phyloP scores from a whole-genome alignment of 2,329 filamentous ascomycete genomes.

The Lasiodiplodia hormozganensis region DNA sequence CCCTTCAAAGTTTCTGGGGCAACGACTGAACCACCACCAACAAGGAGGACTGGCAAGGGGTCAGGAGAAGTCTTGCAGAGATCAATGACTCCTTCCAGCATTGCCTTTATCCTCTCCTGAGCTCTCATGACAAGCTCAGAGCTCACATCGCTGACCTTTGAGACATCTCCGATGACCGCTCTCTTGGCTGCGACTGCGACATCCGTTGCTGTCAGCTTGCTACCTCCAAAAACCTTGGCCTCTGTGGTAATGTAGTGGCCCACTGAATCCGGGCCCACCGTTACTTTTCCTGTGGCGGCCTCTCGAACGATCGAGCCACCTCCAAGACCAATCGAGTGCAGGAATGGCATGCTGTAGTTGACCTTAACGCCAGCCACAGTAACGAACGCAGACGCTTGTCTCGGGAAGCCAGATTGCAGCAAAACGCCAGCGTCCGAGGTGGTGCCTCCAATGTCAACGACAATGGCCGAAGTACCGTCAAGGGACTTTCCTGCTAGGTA shows the following conservation, averaged over 20 bases:
- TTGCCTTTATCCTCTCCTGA: slow-evolving; percentile 54
- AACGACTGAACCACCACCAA: slow-evolving; percentile 68
- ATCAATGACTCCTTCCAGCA: slow-evolving; percentile 65
- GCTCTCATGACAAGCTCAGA: slow-evolving; percentile 28
- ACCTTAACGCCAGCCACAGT: slow-evolving; percentile 68
- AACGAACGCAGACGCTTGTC: slow-evolving; percentile 68
- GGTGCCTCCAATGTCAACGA: slow-evolving; percentile 72
- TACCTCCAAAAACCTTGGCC: slow-evolving; percentile 64
- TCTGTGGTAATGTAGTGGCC: slow-evolving; percentile 63
- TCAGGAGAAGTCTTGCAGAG: slow-evolving; percentile 68
- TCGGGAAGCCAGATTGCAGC: slow-evolving; percentile 67
- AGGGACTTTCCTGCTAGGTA: slow-evolving; percentile 44
- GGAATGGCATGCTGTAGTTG: slow-evolving; percentile 48
- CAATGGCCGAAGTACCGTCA: slow-evolving; percentile 37
- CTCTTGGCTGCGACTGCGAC: slow-evolving; percentile 50
- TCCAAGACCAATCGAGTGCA: slow-evolving; percentile 60
- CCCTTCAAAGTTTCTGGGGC: slow-evolving; percentile 63
- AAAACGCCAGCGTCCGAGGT: slow-evolving; percentile 70
- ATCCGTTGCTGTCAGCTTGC: slow-evolving; percentile 66
- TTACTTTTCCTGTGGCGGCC: slow-evolving; percentile 43
- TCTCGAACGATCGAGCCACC: slow-evolving; percentile 63
- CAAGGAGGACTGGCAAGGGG: slow-evolving; percentile 66
- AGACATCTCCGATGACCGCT: slow-evolving; percentile 53
- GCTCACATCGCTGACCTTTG: slow-evolving; percentile 44
- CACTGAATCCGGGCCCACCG: slow-evolving; percentile 68